Evolutionary conservation across 495 filamentous ascomycete species (phyloP).

Genomic region (Choiromyces venosus): DNA sequence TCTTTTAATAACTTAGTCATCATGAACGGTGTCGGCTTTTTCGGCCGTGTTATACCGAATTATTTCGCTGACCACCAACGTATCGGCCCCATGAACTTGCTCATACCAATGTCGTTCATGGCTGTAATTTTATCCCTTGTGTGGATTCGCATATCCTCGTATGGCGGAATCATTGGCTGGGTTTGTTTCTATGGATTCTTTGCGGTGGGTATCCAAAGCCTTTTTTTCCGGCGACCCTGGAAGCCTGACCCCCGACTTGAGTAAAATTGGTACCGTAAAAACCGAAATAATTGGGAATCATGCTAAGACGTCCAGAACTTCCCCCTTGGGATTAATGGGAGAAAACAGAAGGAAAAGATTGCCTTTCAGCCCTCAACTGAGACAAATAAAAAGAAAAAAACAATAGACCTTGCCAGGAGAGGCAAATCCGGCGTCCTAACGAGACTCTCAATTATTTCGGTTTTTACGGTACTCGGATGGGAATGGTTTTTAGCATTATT

Average conservation of each 20-base stretch:
- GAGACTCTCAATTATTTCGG: no score
- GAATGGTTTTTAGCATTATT: constrained; percentile 73
- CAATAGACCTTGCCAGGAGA: no score
- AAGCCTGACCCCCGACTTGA: constrained; percentile 58
- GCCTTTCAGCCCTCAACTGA: no score
- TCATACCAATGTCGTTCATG: constrained; percentile 53
- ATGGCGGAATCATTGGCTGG: constrained; percentile 55
- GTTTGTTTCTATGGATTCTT: constrained; percentile 58
- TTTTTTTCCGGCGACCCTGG: constrained; percentile 60
- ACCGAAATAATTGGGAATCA: no score
- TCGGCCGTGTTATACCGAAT: constrained; percentile 61
- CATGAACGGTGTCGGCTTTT: constrained; percentile 63
- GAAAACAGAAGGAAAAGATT: no score
- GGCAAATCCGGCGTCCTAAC: no score
- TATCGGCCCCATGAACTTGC: constrained; percentile 59
- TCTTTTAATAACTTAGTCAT: constrained; percentile 65
- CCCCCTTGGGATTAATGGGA: no score
- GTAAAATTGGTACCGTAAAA: constrained; percentile 64
- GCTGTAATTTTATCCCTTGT: constrained; percentile 54
- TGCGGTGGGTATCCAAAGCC: constrained; percentile 62
- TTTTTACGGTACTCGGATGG: constrained; percentile 70
- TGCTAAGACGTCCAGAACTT: no score
- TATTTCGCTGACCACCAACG: constrained; percentile 55
- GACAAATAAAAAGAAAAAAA: no score
- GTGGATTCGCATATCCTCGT: constrained; percentile 57